These are phyloP conservation scores for Solanum chmielewskii DNA, from an alignment of 257 asterid genomes.

Conservation along the genomic window DNA sequence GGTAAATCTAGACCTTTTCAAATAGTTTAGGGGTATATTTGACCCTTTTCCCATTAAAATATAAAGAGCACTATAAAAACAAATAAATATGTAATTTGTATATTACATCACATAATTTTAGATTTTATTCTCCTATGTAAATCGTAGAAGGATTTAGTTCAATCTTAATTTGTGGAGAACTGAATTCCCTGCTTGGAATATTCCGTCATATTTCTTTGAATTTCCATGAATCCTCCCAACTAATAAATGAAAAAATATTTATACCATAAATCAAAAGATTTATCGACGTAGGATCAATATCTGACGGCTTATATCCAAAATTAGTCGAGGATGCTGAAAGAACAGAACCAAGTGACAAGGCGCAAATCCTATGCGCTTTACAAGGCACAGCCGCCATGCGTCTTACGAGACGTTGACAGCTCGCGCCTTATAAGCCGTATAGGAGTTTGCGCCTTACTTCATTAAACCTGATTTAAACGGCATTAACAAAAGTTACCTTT, in stretches of 20 bases:
- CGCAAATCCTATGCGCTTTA: too few relatives aligned
- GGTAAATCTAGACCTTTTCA: too few relatives aligned
- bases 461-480: background rate
- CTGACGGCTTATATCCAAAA: constrained; percentile 2
- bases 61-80: background rate
- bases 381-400: too few relatives aligned
- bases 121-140: background rate
- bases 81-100: background rate
- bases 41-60: background rate
- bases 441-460: background rate
- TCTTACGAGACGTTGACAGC: too few relatives aligned
- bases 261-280: background rate
- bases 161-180: background rate
- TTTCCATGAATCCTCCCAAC: background rate
- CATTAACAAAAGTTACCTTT: background rate
- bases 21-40: too few relatives aligned
- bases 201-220: constrained; percentile 1
- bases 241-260: background rate
- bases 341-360: background rate
- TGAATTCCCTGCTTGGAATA: background rate
- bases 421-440: background rate
- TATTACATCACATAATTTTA: background rate
- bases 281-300: background rate
- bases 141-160: background rate
- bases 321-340: background rate